These are phyloP conservation scores for Chlorella sp. DNA, from an alignment of 139 green algal species.

Conservation along the genomic window DNA sequence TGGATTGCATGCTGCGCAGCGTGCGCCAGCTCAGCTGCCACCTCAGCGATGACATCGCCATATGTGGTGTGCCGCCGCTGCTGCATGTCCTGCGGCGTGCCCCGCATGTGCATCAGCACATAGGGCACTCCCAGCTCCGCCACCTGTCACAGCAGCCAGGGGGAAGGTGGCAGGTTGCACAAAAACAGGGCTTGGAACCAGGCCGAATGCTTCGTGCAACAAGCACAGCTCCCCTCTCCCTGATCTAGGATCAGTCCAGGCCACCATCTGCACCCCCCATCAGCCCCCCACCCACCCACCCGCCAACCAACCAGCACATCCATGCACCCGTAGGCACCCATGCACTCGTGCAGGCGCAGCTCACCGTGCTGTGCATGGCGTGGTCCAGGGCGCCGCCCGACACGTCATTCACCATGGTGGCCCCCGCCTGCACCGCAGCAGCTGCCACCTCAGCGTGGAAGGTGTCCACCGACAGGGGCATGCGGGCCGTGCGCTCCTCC, in stretches of 20 bases:
- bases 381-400: conserved; percentile 83
- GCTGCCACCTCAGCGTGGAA: conserved; percentile 86
- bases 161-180: not conserved
- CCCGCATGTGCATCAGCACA: conserved; percentile 97
- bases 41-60: conserved; percentile 64
- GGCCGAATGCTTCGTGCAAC: not conserved
- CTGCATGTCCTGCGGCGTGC: conserved; percentile 86
- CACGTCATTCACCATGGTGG: conserved; percentile 97
- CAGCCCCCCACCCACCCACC: too few species aligned
- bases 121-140: conserved; percentile 86
- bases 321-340: not conserved
- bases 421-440: conserved; percentile 78
- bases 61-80: conserved; percentile 66
- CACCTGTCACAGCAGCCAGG: conserved; percentile 57
- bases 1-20: conserved; percentile 59
- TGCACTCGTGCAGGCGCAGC: not conserved
- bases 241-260: not conserved
- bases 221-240: not conserved
- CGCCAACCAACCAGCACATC: not conserved
- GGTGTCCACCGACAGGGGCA: conserved; percentile 92
- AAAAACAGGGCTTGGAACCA: not conserved
- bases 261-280: too few species aligned
- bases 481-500: conserved; percentile 41
- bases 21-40: conserved; percentile 72
- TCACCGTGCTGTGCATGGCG: conserved; percentile 74